Conservation (phyloP, 495 filamentous ascomycete species). For the Lepraria neglecta region DNA sequence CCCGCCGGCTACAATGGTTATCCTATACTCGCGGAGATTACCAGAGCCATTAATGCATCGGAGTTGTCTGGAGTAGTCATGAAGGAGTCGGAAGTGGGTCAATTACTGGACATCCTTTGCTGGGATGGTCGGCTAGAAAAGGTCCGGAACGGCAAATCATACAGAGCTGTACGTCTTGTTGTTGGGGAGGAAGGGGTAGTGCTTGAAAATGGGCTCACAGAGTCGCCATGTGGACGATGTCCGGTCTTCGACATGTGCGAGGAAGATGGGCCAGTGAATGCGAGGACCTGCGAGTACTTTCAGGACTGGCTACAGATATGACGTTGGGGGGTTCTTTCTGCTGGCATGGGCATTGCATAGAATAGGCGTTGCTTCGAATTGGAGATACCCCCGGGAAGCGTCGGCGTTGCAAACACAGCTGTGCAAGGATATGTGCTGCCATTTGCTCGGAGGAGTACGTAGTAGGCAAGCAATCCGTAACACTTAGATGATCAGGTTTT, state of each 20-base stretch:
- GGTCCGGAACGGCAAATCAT: constrained; percentile 44
- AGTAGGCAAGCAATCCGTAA: background rate
- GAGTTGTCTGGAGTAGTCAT: constrained; percentile 41
- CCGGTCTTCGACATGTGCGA: constrained; percentile 91
- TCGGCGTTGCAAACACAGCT: background rate
- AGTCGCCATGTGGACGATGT: constrained; percentile 84
- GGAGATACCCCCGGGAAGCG: constrained; percentile 15
- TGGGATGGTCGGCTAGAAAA: constrained; percentile 68
- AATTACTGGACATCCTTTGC: constrained; percentile 75
- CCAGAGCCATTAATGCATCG: constrained; percentile 62
- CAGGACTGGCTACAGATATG: constrained; percentile 59
- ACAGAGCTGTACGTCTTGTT: constrained; percentile 41
- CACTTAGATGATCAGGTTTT: background rate
- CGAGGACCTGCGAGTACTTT: constrained; percentile 87
- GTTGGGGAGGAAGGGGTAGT: constrained; percentile 34
- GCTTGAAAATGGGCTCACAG: constrained; percentile 64
- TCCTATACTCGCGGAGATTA: constrained; percentile 68
- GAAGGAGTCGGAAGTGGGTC: constrained; percentile 66
- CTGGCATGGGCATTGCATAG: constrained; percentile 8
- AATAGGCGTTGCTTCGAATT: constrained; percentile 8
- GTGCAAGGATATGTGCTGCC: background rate
- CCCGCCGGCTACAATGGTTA: constrained; percentile 66
- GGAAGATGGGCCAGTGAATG: constrained; percentile 80
- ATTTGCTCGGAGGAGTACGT: background rate
- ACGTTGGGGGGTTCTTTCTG: background rate